phyloP scores from a whole-genome alignment of 2,329 filamentous ascomycete genomes.

The Phaeosphaeria sp. region DNA sequence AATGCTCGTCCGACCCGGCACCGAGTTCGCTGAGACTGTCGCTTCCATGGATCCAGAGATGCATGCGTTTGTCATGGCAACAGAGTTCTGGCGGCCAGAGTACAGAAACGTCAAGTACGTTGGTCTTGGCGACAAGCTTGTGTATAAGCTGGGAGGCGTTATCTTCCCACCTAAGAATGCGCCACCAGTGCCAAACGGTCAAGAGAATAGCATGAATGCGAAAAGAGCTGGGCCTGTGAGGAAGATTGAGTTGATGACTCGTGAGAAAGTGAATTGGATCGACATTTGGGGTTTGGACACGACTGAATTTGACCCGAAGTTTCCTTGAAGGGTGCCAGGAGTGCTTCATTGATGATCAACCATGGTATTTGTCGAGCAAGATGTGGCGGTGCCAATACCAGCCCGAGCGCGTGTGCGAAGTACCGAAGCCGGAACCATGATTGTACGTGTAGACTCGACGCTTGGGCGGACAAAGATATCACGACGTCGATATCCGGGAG shows the following conservation, averaged over 20 bases:
- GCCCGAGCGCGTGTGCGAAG: too few relatives aligned
- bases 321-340: slow-evolving; percentile 15
- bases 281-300: slow-evolving; percentile 56
- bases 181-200: slow-evolving; percentile 6
- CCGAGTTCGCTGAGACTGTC: slow-evolving; percentile 33
- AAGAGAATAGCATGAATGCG: slow-evolving; percentile 35
- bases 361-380: not conserved
- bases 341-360: not conserved
- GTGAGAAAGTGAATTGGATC: slow-evolving; percentile 48
- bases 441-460: too few relatives aligned
- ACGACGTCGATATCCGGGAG: too few relatives aligned
- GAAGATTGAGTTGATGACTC: slow-evolving; percentile 38
- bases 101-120: slow-evolving; percentile 47
- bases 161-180: slow-evolving; percentile 29
- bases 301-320: slow-evolving; percentile 38
- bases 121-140: slow-evolving; percentile 45
- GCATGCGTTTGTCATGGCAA: slow-evolving; percentile 39
- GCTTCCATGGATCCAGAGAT: slow-evolving; percentile 36
- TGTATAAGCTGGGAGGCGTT: slow-evolving; percentile 48
- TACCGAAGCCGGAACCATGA: too few relatives aligned
- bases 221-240: slow-evolving; percentile 35
- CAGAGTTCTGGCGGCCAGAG: slow-evolving; percentile 44
- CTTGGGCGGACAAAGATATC: too few relatives aligned
- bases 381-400: not conserved
- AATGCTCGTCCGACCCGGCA: slow-evolving; percentile 41